These are phyloP conservation scores for Ogataea populi-albae DNA, from an alignment of 805 yeast genomes.

Conservation along the genomic window DNA sequence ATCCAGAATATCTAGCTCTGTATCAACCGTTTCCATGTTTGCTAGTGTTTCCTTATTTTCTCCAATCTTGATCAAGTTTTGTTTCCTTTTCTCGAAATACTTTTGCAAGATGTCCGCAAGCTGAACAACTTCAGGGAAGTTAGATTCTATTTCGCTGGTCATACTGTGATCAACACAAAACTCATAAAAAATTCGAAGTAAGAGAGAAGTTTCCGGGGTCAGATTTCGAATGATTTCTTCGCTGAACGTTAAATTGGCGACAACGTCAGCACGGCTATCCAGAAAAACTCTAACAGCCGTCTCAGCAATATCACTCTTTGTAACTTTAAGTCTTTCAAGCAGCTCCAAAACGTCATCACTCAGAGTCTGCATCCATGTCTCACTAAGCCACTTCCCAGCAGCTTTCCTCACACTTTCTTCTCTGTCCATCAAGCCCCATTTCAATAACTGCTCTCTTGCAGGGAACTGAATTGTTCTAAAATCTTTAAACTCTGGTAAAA, in stretches of 20 bases:
- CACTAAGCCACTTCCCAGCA: slow-evolving; percentile 65
- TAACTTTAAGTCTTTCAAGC: slow-evolving; percentile 67
- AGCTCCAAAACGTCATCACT: slow-evolving; percentile 71
- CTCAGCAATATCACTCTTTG: slow-evolving; percentile 65
- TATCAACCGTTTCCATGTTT: slow-evolving; percentile 16
- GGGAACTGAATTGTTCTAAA: slow-evolving; percentile 48
- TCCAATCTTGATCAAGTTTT: slow-evolving; percentile 24
- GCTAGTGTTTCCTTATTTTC: slow-evolving; percentile 20
- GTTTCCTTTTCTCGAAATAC: slow-evolving; percentile 51
- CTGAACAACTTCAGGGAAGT: slow-evolving; percentile 76
- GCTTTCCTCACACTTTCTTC: slow-evolving; percentile 72
- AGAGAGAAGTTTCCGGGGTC: slow-evolving; percentile 71
- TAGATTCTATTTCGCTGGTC: slow-evolving; percentile 56
- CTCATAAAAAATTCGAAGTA: slow-evolving; percentile 63
- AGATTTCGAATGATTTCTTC: slow-evolving; percentile 65
- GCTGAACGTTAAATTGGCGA: slow-evolving; percentile 57
- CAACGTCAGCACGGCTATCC: slow-evolving; percentile 58
- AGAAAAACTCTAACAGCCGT: slow-evolving; percentile 64
- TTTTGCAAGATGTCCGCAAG: slow-evolving; percentile 57
- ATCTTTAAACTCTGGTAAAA: slow-evolving; percentile 65
- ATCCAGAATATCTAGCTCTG: slow-evolving; percentile 38
- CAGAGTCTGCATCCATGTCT: slow-evolving; percentile 67
- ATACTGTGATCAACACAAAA: slow-evolving; percentile 57
- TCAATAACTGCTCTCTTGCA: slow-evolving; percentile 62
- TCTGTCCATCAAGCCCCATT: slow-evolving; percentile 87